These are phyloP conservation scores for Pilaira anomala DNA, from an alignment of 192 early-diverging fungal genomes.

Conservation along the genomic window DNA sequence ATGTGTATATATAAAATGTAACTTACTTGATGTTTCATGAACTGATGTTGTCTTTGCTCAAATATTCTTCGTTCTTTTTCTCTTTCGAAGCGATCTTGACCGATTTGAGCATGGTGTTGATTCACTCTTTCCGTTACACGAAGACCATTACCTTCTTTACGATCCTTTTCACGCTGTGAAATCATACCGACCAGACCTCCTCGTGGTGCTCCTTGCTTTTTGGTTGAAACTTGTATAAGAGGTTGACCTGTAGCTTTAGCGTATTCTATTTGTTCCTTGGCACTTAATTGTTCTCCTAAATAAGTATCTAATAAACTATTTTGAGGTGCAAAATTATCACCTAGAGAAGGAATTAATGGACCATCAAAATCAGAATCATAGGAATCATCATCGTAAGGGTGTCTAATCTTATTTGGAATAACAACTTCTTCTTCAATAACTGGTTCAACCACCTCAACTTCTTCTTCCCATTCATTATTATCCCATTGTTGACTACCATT, in stretches of 20 bases:
- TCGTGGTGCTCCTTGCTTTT: slow-evolving; percentile 30
- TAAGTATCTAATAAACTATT: slow-evolving; percentile 31
- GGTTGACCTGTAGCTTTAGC: slow-evolving; percentile 40
- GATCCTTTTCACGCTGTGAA: slow-evolving; percentile 33
- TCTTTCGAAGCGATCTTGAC: slow-evolving; percentile 30
- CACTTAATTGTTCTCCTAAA: slow-evolving; percentile 30
- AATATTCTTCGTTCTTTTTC: slow-evolving; percentile 33
- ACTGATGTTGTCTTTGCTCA: slow-evolving; percentile 39
- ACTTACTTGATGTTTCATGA: slow-evolving; percentile 34
- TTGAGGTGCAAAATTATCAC: slow-evolving; percentile 37
- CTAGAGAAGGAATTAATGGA: slow-evolving; percentile 30
- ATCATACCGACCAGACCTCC: slow-evolving; percentile 38
- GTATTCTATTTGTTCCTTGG: slow-evolving; percentile 39
- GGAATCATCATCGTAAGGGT: slow-evolving; percentile 27
- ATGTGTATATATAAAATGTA: background rate
- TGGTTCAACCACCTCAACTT: slow-evolving; percentile 1
- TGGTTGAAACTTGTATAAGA: slow-evolving; percentile 34
- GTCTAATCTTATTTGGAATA: background rate
- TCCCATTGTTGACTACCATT: slow-evolving; percentile 13
- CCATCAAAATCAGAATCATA: slow-evolving; percentile 26
- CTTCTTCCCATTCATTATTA: slow-evolving; percentile 3
- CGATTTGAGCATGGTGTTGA: slow-evolving; percentile 20
- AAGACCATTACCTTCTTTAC: slow-evolving; percentile 16
- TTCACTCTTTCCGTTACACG: slow-evolving; percentile 26
- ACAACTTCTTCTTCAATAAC: slow-evolving; percentile 1